phyloP scores from a whole-genome alignment of 1,139 yeast genomes.

The Lodderomyces oxycetoniae region DNA sequence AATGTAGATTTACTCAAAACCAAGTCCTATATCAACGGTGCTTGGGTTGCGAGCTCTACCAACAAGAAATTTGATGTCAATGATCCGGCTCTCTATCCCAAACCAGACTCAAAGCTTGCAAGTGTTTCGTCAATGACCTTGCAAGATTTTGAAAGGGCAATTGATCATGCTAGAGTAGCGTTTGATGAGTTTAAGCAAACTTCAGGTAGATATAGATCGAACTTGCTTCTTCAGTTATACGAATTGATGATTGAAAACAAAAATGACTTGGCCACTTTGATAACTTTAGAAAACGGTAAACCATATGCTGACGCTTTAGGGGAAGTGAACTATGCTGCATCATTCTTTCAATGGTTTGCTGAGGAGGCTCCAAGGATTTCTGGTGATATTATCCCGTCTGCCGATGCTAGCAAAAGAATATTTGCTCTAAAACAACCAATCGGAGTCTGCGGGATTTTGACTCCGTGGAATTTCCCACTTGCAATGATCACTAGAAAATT shows the following conservation, averaged over 20 bases:
- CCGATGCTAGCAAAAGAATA: slow-evolving; percentile 53
- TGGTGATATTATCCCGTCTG: slow-evolving; percentile 70
- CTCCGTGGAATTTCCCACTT: slow-evolving; percentile 96
- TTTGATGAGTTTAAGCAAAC: slow-evolving; percentile 35
- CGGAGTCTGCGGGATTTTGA: slow-evolving; percentile 85
- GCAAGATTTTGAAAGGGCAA: slow-evolving; percentile 36
- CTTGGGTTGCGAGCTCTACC: slow-evolving; percentile 30
- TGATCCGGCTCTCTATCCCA: slow-evolving; percentile 41
- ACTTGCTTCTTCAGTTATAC: slow-evolving; percentile 36
- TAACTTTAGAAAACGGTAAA: slow-evolving; percentile 83
- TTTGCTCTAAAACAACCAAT: slow-evolving; percentile 72
- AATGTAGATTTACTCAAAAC: slow-evolving; percentile 34
- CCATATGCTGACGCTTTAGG: slow-evolving; percentile 71
- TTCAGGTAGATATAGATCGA: slow-evolving; percentile 37
- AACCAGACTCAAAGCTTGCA: slow-evolving; percentile 29
- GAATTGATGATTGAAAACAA: slow-evolving; percentile 58
- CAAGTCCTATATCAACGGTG: slow-evolving; percentile 41
- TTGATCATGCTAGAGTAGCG: slow-evolving; percentile 33
- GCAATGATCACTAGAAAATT: slow-evolving; percentile 92
- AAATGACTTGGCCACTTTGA: slow-evolving; percentile 69
- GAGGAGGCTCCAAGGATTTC: slow-evolving; percentile 78
- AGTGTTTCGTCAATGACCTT: slow-evolving; percentile 34
- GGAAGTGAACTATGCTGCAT: slow-evolving; percentile 72
- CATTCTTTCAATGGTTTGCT: slow-evolving; percentile 81
- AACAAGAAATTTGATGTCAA: slow-evolving; percentile 31